Conservation (phyloP, 805 yeast genomes). For the Hanseniaspora lachancei region DNA sequence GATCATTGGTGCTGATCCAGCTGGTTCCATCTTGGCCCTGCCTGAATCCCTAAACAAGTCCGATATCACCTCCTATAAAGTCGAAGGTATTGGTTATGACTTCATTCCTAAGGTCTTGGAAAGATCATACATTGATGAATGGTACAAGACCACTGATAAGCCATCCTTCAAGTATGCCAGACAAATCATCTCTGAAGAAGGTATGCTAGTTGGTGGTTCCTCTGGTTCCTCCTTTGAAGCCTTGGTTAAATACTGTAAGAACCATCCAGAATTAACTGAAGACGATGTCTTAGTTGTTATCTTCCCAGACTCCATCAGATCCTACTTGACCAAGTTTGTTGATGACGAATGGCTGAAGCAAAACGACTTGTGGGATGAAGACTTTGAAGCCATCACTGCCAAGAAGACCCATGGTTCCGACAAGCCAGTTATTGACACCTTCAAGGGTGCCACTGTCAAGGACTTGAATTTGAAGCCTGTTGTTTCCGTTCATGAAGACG, state of each 20-base stretch:
- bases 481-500: slow-evolving; percentile 51
- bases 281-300: slow-evolving; percentile 66
- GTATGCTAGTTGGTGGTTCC: slow-evolving; percentile 80
- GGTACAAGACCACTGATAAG: slow-evolving; percentile 79
- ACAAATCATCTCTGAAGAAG: slow-evolving; percentile 71
- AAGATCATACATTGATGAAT: slow-evolving; percentile 51
- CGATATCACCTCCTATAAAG: slow-evolving; percentile 47
- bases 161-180: slow-evolving; percentile 71
- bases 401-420: slow-evolving; percentile 14
- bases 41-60: slow-evolving; percentile 60
- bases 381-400: slow-evolving; percentile 29
- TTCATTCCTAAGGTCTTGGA: slow-evolving; percentile 71
- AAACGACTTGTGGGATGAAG: slow-evolving; percentile 56
- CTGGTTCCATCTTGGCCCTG: slow-evolving; percentile 70
- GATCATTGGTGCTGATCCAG: slow-evolving; percentile 74
- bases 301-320: slow-evolving; percentile 77
- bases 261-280: slow-evolving; percentile 48
- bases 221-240: slow-evolving; percentile 77
- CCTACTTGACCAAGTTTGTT: slow-evolving; percentile 74
- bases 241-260: slow-evolving; percentile 53
- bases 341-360: slow-evolving; percentile 84
- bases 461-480: slow-evolving; percentile 70
- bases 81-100: slow-evolving; percentile 87
- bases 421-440: slow-evolving; percentile 31
- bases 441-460: slow-evolving; percentile 45